Percentiles rank a stretch among this genome's conserved stretches.
These are phyloP conservation scores for Psilocybe sp. DNA, from an alignment of 768 basidiomycete genomes.

Conservation along the genomic window DNA sequence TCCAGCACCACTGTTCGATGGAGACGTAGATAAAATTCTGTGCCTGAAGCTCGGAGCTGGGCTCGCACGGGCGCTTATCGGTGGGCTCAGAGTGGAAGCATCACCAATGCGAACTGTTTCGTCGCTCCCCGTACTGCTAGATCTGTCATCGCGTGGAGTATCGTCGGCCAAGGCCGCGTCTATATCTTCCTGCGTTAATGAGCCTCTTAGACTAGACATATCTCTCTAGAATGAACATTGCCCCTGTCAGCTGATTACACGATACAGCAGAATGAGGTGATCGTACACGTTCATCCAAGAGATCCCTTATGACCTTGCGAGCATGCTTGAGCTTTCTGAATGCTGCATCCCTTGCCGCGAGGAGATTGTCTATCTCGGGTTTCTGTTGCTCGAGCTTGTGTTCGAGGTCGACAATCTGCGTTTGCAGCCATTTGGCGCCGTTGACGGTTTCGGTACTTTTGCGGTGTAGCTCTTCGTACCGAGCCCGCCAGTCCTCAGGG, in stretches of 20 bases:
- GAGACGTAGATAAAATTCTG: background rate
- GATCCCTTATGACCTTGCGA: conserved; percentile 36
- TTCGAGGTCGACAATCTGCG: conserved; percentile 33
- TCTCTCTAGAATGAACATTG: conserved; percentile 13
- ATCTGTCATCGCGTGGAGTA: conserved; percentile 4
- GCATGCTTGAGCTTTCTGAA: conserved; percentile 33
- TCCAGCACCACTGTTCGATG: background rate
- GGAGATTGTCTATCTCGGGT: conserved; percentile 28
- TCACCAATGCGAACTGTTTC: conserved; percentile 20
- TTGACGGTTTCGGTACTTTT: conserved; percentile 21
- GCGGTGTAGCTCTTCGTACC: conserved; percentile 36
- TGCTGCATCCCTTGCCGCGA: conserved; percentile 30
- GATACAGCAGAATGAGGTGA: conserved; percentile 4
- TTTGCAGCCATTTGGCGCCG: conserved; percentile 23
- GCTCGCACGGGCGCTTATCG: background rate
- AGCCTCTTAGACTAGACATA: conserved; percentile 17
- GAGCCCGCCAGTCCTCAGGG: conserved; percentile 16
- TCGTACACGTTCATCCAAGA: conserved; percentile 41
- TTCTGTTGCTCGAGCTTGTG: conserved; percentile 19
- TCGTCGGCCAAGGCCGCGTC: conserved; percentile 22
- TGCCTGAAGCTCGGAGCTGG: background rate
- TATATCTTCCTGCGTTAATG: conserved; percentile 19
- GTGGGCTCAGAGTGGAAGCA: background rate
- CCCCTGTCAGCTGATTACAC: background rate
- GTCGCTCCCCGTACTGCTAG: conserved; percentile 15